Evolutionary conservation across 2,329 filamentous ascomycete species (phyloP), one percentile per base, ranked within the genome.

Genomic region (Graphiopsis chlorocephala): DNA sequence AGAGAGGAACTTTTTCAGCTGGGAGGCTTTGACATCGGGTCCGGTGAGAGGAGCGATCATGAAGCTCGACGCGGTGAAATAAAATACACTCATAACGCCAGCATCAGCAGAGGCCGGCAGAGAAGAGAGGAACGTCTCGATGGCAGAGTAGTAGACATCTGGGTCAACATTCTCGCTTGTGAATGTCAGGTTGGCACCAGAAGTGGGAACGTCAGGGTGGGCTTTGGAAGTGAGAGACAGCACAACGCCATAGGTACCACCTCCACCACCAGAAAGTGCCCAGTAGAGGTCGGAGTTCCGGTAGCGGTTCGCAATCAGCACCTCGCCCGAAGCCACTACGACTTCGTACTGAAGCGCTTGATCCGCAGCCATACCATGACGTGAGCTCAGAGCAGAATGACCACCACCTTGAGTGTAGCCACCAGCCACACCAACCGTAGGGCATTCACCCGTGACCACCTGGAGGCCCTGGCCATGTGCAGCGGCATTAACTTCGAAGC

Each of bases 351-450:
- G 79, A 1, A 90, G 77, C 0, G 83, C 80, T 58, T 89, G 82
- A 67, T 90, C 87, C 0, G 85, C 86, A 14, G 76, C 84, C 0
- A 90, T 77, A 6, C 88, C 88, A 56, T 83, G 85, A 15, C 72
- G 76, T 1, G 82, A 83, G 35, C 78, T 79, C 1, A 89, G 77
- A 0, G 81, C 77, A 0, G 81, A 82, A 69, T 88, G 85, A 0
- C 88, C 87, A 15, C 85, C 87, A 6, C 86, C 86, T 71, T 87
- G 84, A 3, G 78, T 82, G 68, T 84, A 89, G 1, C 87, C 87
- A 15, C 87, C 87, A 0, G 84, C 82, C 5, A 86, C 68, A 1
- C 86, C 86, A 4, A 89, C 86, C 0, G 82, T 84, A 0, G 81
- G 81, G 45, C 80, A 82, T 2, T 81, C 81, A 2, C 86, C 87